These are phyloP conservation scores for Exophiala mesophila DNA, from an alignment of 2,329 filamentous ascomycete species.

Conservation along the genomic window DNA sequence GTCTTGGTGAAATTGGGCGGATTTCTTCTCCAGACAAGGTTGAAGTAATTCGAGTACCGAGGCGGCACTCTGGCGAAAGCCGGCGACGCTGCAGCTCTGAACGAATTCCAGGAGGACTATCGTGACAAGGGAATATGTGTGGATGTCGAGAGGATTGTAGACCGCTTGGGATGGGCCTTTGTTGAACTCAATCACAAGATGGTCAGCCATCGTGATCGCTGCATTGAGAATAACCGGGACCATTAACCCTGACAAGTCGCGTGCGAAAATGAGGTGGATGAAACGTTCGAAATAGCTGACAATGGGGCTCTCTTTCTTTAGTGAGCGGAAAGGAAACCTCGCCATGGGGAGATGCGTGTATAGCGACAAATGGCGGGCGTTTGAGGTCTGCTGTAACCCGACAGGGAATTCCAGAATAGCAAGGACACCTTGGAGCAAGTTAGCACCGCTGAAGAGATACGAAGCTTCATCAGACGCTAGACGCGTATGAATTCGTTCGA, in stretches of 20 bases:
- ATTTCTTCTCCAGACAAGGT: conserved; percentile 13
- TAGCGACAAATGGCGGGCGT: background rate
- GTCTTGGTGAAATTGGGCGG: conserved; percentile 11
- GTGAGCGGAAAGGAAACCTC: background rate
- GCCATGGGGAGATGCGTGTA: background rate
- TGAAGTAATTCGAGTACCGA: conserved; percentile 5
- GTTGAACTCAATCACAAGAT: background rate
- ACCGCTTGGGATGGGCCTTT: too few relatives aligned
- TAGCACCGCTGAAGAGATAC: background rate
- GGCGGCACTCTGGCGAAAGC: conserved; percentile 2
- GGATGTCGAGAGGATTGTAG: conserved; percentile 1
- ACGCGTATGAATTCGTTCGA: background rate
- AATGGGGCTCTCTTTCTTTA: background rate
- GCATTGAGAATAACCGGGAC: background rate
- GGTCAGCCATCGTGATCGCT: background rate
- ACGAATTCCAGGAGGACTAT: conserved; percentile 12
- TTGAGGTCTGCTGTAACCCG: background rate
- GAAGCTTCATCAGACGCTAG: background rate
- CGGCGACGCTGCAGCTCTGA: background rate
- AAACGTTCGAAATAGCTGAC: background rate
- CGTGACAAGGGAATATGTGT: conserved; percentile 10
- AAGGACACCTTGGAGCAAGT: background rate
- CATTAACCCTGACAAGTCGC: background rate
- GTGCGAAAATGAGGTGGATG: background rate
- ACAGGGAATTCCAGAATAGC: background rate